Conservation (phyloP, 2,329 filamentous ascomycete species). For the Leptographium galeiforme region DNA sequence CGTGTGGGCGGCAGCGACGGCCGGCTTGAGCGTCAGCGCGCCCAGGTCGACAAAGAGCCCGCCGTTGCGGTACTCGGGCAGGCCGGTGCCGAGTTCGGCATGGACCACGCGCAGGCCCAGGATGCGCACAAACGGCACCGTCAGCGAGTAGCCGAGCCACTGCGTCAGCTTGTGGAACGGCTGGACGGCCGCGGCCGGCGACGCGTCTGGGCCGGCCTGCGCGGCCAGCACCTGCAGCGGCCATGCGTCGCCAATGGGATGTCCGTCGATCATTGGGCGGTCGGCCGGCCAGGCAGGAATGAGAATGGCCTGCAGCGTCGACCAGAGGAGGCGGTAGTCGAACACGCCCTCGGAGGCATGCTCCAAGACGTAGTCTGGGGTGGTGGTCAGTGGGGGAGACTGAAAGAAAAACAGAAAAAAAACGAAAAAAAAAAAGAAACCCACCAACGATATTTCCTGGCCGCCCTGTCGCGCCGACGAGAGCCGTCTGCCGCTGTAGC, state of each 20-base stretch:
- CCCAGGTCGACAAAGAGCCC: constrained; percentile 78
- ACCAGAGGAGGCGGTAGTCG: constrained; percentile 28
- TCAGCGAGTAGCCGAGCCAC: constrained; percentile 86
- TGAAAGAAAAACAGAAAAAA: not conserved
- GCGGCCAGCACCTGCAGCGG: constrained; percentile 45
- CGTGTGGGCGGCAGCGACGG: constrained; percentile 56
- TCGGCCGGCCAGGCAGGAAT: constrained; percentile 35
- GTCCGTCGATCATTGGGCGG: constrained; percentile 33
- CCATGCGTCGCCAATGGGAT: constrained; percentile 37
- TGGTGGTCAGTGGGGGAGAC: not conserved
- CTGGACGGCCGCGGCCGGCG: constrained; percentile 38
- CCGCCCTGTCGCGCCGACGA: constrained; percentile 1
- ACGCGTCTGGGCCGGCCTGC: constrained; percentile 11
- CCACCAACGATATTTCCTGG: constrained; percentile 5
- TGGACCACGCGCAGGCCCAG: constrained; percentile 72
- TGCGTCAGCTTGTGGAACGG: constrained; percentile 85
- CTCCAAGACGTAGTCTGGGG: constrained; percentile 6
- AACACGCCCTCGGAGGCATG: constrained; percentile 1
- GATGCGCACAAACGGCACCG: constrained; percentile 26
- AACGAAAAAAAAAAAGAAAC: not conserved
- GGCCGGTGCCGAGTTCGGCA: constrained; percentile 67
- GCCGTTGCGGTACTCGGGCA: constrained; percentile 88
- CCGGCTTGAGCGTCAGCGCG: constrained; percentile 56
- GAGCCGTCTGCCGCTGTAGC: not conserved
- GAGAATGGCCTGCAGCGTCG: constrained; percentile 26